Evolutionary conservation across 306 rosid species (phyloP), one percentile per base, ranked within the genome.

Genomic region (Ochetophila trinervis): DNA sequence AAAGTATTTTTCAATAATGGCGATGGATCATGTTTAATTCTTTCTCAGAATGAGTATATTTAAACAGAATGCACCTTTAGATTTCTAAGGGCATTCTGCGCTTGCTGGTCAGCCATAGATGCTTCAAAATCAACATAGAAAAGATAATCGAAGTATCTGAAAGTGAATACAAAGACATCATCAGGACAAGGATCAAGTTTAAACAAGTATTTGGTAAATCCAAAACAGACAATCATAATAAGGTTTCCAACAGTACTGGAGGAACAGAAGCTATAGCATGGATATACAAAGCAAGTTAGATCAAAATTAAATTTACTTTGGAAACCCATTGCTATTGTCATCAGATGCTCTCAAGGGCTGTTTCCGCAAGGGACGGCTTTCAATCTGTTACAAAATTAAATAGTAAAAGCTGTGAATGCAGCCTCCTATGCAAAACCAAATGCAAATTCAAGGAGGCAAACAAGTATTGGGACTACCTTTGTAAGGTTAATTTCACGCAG

Each of bases 51-150:
- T 51, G 64, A 54, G 19, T 37, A 53, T 45, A 62, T 42, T 67
- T 35, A 47, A 78, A 60, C 24, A 57, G 50, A 74, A 73, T 74
- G 19, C 63, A 93, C 99, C 71, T 86, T 81, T 23, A 93, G 80
- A 81, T 90, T 88, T 72, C 82, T 63, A 27, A 93, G 84, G 64
- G 99, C 99, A 61, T 93, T 93, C 77, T 93, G 97, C 40, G 99
- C 97, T 57, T 32, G 84, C 68, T 83, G 85, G 53, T 93, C 90
- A 75, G 99, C 99, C 99, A 93, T 90, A 57, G 99, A 93, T 45
- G 96, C 91, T 78, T 93, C 99, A 73, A 88, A 87, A 80, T 93
- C 99, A 75, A 88, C 94, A 78, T 90, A 93, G 73, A 93, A 93
- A 71, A 84, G 91, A 78, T 90, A 93, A 80, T 86, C 99, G 50